Base-by-base conservation (phyloP, 2,329 filamentous ascomycete species). In the Calycina marina region DNA sequence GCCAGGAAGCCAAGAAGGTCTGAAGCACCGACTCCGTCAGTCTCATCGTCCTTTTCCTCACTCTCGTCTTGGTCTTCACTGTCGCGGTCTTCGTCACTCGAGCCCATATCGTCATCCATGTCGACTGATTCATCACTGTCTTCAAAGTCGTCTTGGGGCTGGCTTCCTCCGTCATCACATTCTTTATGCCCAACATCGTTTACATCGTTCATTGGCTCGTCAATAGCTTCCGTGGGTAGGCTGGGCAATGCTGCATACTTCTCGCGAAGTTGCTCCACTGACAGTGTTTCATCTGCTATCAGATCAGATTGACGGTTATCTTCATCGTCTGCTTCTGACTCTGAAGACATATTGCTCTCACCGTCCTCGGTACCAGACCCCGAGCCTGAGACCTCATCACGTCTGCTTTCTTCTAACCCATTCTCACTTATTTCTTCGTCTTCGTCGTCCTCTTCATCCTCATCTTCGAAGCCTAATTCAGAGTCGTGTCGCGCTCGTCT, bases 161-260 rank as follows among this genome's bases (percentile, higher is more conserved):
- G 28, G 4, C 53, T 53, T 14, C 40, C 37, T 14, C 42, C 43
- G 33, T 56, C 51, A 8, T 45, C 26, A 32, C 24, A 44, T 17
- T 39, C 44, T 14, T 38, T 36, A 14, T 39, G 25, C 18, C 48
- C 47, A 22, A 49, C 40, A 4, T 54, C 49, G 2, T 50, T 49
- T 3, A 41, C 43, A 8, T 50, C 41, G 10, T 41, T 40, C 16
- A 42, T 32, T 11, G 44, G 45, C 11, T 48, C 40, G 10, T 59
- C 51, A 4, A 67, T 27, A 11, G 33, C 24, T 6, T 35, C 34
- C 28, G 34, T 24, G 10, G 39, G 29, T 17, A 45, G 39, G 12
- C 62, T 61, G 0, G 74, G 72, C 5, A 82, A 58, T 32, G 74
- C 64, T 6, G 72, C 70, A 41, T 83, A 84, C 50, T 84, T 84